Percentiles rank a stretch among this genome's conserved stretches.
Evolutionary conservation across 305 asterid species (phyloP).

Genomic region (Striga hermonthica): DNA sequence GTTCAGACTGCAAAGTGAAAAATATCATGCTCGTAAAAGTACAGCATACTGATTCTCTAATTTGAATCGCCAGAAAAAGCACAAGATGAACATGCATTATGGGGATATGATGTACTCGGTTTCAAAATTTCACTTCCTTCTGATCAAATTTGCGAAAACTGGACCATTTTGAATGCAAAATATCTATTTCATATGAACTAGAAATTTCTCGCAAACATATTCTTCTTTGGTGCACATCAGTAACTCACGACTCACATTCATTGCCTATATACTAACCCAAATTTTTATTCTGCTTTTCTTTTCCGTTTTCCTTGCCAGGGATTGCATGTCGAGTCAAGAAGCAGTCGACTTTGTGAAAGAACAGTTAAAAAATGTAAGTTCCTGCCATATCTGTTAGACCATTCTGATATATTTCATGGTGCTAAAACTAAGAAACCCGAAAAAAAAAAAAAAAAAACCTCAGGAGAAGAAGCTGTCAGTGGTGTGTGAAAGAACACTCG

Average conservation of each 20-base stretch:
- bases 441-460: conserved; percentile 14
- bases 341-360: conserved; percentile 68
- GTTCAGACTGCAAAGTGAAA: too few species aligned
- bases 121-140: background rate
- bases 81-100: too few species aligned
- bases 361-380: conserved; percentile 57
- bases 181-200: background rate
- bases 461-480: conserved; percentile 84
- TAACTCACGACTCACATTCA: background rate
- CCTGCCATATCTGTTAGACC: conserved; percentile 17
- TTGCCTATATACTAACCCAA: conserved; percentile 9
- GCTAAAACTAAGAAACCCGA: conserved; percentile 23
- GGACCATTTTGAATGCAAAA: conserved; percentile 7
- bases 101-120: too few species aligned
- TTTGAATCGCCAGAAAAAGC: too few species aligned
- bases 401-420: conserved; percentile 9
- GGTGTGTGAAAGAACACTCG: conserved; percentile 71
- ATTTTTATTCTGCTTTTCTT: conserved; percentile 18
- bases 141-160: conserved; percentile 14
- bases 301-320: conserved; percentile 46
- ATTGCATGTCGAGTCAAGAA: conserved; percentile 92
- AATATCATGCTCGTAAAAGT: too few species aligned
- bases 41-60: too few species aligned
- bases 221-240: conserved; percentile 24
- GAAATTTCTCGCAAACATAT: conserved; percentile 12